Percentiles rank a stretch among this genome's conserved stretches.
Conservation (phyloP, 2,329 filamentous ascomycete genomes). For the Teratosphaeria nubilosa region DNA sequence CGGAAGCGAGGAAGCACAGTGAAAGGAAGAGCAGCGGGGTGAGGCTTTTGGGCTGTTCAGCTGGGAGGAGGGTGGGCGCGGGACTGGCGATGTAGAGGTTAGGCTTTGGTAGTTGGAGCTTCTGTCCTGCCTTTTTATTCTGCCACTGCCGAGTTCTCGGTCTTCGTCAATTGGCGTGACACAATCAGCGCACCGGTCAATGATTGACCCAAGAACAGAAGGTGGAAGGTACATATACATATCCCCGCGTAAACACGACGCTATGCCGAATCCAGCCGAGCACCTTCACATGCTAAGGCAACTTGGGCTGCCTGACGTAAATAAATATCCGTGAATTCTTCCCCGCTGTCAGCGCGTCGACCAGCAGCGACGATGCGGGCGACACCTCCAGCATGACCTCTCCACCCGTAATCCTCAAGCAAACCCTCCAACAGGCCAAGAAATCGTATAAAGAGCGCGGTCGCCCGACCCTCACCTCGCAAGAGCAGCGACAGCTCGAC, state of each 20-base stretch:
- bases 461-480: constrained; percentile 19
- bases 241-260: background rate
- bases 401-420: constrained; percentile 2
- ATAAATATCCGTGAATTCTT: background rate
- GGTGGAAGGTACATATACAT: background rate
- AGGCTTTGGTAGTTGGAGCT: too few species aligned
- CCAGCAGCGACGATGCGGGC: background rate
- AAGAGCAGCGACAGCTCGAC: constrained; percentile 24
- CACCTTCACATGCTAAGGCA: background rate
- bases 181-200: too few species aligned
- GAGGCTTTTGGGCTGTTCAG: too few species aligned
- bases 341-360: background rate
- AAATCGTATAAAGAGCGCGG: constrained; percentile 26
- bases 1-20: too few species aligned
- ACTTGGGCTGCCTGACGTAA: background rate
- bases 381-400: background rate
- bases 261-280: background rate
- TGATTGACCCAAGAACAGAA: too few species aligned
- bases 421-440: constrained; percentile 28
- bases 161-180: too few species aligned
- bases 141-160: too few species aligned
- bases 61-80: too few species aligned
- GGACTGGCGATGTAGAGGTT: too few species aligned
- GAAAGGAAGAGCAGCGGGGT: too few species aligned
- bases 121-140: too few species aligned